A percentile compares a stretch with the other conserved stretches of the same genome.
These are phyloP conservation scores for Fusarium sarcochroum DNA, from an alignment of 2,329 filamentous ascomycete species.

Conservation along the genomic window DNA sequence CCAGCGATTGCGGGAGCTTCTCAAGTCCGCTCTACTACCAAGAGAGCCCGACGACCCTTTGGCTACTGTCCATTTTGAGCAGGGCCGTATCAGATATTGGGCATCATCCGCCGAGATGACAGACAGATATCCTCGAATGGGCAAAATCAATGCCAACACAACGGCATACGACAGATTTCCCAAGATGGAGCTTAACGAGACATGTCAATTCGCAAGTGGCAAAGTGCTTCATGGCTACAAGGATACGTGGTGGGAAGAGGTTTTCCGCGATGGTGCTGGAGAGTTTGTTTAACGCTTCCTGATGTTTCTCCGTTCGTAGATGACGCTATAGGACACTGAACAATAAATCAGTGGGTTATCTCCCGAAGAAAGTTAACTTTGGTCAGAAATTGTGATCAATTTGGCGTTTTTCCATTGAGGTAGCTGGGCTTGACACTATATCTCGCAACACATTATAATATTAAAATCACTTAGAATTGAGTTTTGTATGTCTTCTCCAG, in stretches of 20 bases:
- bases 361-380: no score
- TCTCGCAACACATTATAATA: no score
- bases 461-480: no score
- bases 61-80: not conserved
- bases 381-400: no score
- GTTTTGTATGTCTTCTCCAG: no score
- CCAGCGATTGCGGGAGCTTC: not conserved
- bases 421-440: no score
- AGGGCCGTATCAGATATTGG: conserved; percentile 10
- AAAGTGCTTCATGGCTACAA: not conserved
- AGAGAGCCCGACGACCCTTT: not conserved
- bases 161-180: not conserved
- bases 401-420: no score
- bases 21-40: accelerated
- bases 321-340: no score
- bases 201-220: not conserved
- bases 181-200: not conserved
- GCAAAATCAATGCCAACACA: not conserved
- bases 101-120: not conserved
- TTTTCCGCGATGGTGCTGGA: not conserved
- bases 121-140: conserved; percentile 9
- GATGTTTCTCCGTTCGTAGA: no score
- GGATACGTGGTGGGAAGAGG: conserved; percentile 11
- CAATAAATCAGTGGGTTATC: no score
- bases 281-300: no score